phyloP scores from a whole-genome alignment of 345 rosid species.

The Theobroma cacao region DNA sequence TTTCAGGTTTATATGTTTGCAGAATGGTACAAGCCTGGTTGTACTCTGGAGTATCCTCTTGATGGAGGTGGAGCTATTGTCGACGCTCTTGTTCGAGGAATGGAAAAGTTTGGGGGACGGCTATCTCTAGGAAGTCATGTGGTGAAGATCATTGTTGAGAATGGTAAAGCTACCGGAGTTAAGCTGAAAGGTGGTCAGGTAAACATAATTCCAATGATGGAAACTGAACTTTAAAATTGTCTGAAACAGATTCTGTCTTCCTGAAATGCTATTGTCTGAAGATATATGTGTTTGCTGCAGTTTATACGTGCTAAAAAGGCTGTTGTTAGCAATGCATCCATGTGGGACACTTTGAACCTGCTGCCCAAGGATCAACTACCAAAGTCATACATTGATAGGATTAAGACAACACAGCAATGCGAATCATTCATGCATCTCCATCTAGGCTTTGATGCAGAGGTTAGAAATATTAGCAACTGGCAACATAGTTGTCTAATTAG shows the following conservation, averaged over 20 bases:
- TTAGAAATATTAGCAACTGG: constrained; percentile 16
- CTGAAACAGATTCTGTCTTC: neutral
- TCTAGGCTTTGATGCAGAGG: constrained; percentile 85
- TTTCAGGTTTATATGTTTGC: constrained; percentile 95
- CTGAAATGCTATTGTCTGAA: neutral
- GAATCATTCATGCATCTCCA: constrained; percentile 99
- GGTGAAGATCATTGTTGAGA: constrained; percentile 67
- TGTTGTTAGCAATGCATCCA: constrained; percentile 88
- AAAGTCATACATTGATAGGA: constrained; percentile 44
- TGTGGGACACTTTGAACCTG: constrained; percentile 85
- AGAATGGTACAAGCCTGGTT: constrained; percentile 95
- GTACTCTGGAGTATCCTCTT: constrained; percentile 78
- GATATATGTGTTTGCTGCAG: constrained; percentile 36
- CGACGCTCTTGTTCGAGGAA: constrained; percentile 80
- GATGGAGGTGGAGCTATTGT: constrained; percentile 83
- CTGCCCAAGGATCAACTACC: constrained; percentile 69
- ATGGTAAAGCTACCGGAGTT: constrained; percentile 77
- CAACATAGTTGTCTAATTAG: neutral
- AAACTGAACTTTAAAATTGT: neutral
- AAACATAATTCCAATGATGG: constrained; percentile 22
- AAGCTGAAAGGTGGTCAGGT: constrained; percentile 86
- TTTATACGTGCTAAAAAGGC: constrained; percentile 81
- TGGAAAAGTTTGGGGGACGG: constrained; percentile 80
- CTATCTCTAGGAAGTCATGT: constrained; percentile 76
- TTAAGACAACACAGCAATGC: constrained; percentile 61